phyloP scores from a whole-genome alignment of 768 basidiomycete genomes.

The Austroboletus eburneus region DNA sequence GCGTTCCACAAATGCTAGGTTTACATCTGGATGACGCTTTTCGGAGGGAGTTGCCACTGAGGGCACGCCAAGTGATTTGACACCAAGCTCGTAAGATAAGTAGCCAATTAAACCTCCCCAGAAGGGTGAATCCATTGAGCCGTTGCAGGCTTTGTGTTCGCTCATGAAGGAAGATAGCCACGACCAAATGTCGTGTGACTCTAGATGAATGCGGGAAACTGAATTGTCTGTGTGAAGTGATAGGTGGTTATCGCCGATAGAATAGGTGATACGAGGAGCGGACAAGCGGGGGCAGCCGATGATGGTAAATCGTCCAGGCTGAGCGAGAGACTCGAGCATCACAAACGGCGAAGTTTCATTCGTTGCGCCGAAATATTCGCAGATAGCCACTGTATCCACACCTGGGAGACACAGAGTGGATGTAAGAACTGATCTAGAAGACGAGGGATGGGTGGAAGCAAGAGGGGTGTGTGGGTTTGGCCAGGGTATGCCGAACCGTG shows the following conservation, averaged over 20 bases:
- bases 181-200: conserved; percentile 59
- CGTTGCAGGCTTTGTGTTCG: conserved; percentile 41
- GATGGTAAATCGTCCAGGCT: conserved; percentile 72
- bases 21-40: conserved; percentile 62
- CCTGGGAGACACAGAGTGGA: conserved; percentile 40
- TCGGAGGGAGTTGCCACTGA: conserved; percentile 27
- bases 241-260: conserved; percentile 46
- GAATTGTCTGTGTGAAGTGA: conserved; percentile 38
- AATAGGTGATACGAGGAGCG: conserved; percentile 57
- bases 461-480: conserved; percentile 38
- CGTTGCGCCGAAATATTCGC: conserved; percentile 57
- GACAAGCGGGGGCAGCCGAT: conserved; percentile 55
- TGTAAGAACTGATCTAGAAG: conserved; percentile 33
- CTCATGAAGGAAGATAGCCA: conserved; percentile 75
- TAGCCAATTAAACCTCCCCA: conserved; percentile 82
- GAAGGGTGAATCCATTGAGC: conserved; percentile 58
- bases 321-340: conserved; percentile 71
- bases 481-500: conserved; percentile 53
- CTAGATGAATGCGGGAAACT: conserved; percentile 40
- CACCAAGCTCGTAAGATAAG: conserved; percentile 77
- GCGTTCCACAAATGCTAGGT: conserved; percentile 73
- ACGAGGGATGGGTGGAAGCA: conserved; percentile 14
- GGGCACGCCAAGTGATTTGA: conserved; percentile 48
- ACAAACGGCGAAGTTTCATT: conserved; percentile 62
- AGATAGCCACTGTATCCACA: conserved; percentile 44